These are phyloP conservation scores for Noccaea caerulescens DNA, from an alignment of 345 rosid species.

Conservation along the genomic window DNA sequence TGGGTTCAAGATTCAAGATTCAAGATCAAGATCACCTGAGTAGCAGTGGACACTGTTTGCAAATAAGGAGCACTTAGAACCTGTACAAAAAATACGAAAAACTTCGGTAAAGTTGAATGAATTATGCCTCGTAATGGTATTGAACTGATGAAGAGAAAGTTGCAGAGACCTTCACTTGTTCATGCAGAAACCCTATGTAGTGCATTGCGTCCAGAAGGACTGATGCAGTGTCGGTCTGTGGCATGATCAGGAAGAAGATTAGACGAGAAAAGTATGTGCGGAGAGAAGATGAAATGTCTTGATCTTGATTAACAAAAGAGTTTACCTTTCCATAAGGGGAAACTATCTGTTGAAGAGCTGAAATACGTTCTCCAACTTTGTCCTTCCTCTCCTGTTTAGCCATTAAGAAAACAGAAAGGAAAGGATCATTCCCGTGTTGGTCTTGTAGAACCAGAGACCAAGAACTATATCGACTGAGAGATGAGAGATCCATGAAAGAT, in stretches of 20 bases:
- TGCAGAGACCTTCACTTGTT: slow-evolving; percentile 91
- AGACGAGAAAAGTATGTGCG: not conserved
- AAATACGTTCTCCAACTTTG: slow-evolving; percentile 83
- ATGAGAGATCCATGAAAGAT: not conserved
- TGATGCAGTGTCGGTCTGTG: slow-evolving; percentile 97
- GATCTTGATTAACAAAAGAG: slow-evolving; percentile 2
- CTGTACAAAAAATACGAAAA: slow-evolving; percentile 41
- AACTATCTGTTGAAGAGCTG: slow-evolving; percentile 90
- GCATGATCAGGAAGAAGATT: slow-evolving; percentile 12
- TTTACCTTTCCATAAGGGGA: slow-evolving; percentile 96
- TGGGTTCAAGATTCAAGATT: slow-evolving; percentile 14
- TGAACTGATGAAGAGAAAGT: slow-evolving; percentile 28
- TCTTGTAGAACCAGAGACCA: not conserved
- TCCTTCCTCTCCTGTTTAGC: slow-evolving; percentile 74
- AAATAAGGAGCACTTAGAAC: slow-evolving; percentile 96
- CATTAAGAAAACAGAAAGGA: slow-evolving; percentile 35
- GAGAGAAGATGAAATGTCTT: slow-evolving; percentile 10
- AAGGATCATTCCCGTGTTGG: not conserved
- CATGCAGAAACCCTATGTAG: slow-evolving; percentile 91
- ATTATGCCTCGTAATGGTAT: slow-evolving; percentile 11
- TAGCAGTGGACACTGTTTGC: slow-evolving; percentile 54
- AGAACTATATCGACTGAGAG: not conserved
- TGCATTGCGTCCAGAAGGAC: slow-evolving; percentile 85
- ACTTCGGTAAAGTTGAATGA: slow-evolving; percentile 1
- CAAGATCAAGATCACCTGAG: slow-evolving; percentile 55